phyloP scores from a whole-genome alignment of 2,329 filamentous ascomycete species.

The Blastomyces emzantsi region DNA sequence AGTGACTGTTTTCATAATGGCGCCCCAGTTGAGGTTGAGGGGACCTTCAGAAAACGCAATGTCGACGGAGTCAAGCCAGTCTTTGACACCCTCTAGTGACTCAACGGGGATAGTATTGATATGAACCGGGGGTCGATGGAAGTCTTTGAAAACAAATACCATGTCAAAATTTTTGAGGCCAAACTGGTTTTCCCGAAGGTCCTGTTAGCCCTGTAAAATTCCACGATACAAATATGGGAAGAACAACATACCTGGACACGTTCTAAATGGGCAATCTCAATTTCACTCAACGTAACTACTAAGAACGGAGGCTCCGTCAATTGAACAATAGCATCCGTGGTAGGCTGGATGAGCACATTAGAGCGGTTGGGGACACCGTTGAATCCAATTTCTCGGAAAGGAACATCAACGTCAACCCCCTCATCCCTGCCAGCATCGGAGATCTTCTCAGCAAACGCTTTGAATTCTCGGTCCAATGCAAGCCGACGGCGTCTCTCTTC shows the following conservation, averaged over 20 bases:
- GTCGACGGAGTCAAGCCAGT: conserved; percentile 93
- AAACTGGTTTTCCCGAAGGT: conserved; percentile 48
- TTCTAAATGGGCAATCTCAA: conserved; percentile 92
- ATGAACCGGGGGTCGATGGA: conserved; percentile 78
- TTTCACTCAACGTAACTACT: conserved; percentile 89
- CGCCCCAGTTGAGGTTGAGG: conserved; percentile 96
- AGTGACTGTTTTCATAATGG: conserved; percentile 98
- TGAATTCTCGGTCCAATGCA: conserved; percentile 93
- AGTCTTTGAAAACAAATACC: conserved; percentile 98
- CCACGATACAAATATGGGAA: conserved; percentile 7
- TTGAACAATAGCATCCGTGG: conserved; percentile 93
- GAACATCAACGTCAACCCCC: conserved; percentile 87
- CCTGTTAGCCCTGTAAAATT: conserved; percentile 18
- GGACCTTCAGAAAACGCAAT: conserved; percentile 92
- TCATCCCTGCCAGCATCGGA: conserved; percentile 89
- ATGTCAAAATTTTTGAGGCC: conserved; percentile 98
- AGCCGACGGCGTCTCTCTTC: conserved; percentile 85
- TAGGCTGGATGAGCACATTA: conserved; percentile 91
- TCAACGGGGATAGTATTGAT: conserved; percentile 98
- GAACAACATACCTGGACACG: conserved; percentile 56
- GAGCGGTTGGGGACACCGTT: conserved; percentile 92
- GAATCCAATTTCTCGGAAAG: conserved; percentile 93
- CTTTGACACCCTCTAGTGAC: conserved; percentile 87
- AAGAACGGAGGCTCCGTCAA: conserved; percentile 95
- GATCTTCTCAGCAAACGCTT: conserved; percentile 94